A percentile compares a stretch with the other conserved stretches of the same genome.
Conservation (phyloP, 2,329 filamentous ascomycete genomes). For the Emergomyces pasteurianus region DNA sequence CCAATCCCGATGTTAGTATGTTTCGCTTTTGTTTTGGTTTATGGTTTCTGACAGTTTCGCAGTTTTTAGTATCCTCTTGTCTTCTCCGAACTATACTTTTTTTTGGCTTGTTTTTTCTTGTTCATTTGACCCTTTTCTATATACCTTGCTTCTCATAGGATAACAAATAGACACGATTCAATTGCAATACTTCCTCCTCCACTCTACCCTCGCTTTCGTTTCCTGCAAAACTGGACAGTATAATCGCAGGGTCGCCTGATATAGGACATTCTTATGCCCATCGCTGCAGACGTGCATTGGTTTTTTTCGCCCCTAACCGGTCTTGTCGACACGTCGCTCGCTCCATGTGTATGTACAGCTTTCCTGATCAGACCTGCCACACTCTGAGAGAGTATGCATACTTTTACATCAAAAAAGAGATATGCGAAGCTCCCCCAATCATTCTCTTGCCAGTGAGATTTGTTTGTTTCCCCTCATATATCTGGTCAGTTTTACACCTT, state of each 20-base stretch:
- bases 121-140: neutral
- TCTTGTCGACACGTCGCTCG: neutral
- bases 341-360: neutral
- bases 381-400: neutral
- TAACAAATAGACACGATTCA: slow-evolving; percentile 2
- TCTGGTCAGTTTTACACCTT: no score
- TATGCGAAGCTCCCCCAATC: no score
- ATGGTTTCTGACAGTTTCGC: neutral
- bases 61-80: neutral
- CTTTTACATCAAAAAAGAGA: neutral
- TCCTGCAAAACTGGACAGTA: neutral
- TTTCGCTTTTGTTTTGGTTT: neutral
- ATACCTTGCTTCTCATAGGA: neutral
- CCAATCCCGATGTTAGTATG: neutral
- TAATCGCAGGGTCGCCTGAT: neutral
- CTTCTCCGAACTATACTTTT: neutral
- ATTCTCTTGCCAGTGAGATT: no score
- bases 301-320: no score
- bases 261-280: neutral
- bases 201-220: neutral
- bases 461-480: no score
- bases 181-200: neutral
- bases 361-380: neutral
- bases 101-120: neutral
- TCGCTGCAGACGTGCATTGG: neutral